Evolutionary conservation across 495 filamentous ascomycete species (phyloP), one percentile per base, ranked within the genome.

Genomic region (Ramalina peruviana): DNA sequence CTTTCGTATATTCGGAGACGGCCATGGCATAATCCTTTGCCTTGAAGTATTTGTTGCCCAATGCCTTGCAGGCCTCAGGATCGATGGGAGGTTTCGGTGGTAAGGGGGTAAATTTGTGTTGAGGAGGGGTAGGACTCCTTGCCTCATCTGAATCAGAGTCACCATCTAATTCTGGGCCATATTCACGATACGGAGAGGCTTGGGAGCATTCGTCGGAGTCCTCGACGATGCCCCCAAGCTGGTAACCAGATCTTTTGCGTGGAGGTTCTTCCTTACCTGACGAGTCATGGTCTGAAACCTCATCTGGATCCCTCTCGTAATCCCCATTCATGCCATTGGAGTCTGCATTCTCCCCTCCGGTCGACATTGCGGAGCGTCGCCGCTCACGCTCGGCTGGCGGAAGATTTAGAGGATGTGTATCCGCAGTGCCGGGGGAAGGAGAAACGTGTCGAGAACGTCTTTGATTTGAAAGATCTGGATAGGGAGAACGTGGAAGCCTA

Each of bases 41-140:
- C 71, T 95, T 96, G 73, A 94, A 98, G 60, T 84, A 90, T 59
- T 89, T 93, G 70, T 98, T 98, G 27, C 92, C 92, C 23, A 84
- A 78, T 56, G 86, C 75, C 70, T 98, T 98, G 75, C 81, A 93
- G 17, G 75, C 75, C 63, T 97, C 92, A 5, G 88, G 86, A 57
- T 94, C 83, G 40, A 83, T 74, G 25, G 58, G 55, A 17, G 74
- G 66, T 49, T 73, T 67, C 13, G 65, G 66, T 16, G 68, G 56
- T n/a, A 56, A 50, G 40, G 65, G 71, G 44, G 68, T 82, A 63
- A 71, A 73, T 27, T 72, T 70, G 65, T 94, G 88, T 30, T 86
- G 88, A 44, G 88, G 88, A 48, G 88, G 88, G 44, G 76, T 75
- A 19, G 88, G 88, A 38, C 76, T 82, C 46, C 65, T 60, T 0